Percentiles rank a stretch among this genome's conserved stretches.
phyloP scores from a whole-genome alignment of 257 asterid species.

The Hygrophila difformis region DNA sequence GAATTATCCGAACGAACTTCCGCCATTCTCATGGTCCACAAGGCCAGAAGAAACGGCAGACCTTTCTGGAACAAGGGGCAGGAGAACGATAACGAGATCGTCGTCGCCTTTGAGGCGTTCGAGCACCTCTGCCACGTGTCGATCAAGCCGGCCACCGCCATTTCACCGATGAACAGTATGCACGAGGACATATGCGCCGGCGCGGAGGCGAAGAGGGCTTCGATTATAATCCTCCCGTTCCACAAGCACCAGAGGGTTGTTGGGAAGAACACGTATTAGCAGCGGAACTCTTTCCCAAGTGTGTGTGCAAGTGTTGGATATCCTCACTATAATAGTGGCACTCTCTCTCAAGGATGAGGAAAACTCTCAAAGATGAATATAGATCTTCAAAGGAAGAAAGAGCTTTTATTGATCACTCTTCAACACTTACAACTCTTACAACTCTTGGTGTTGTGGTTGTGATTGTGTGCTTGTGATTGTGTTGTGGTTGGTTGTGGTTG shows the following conservation, averaged over 20 bases:
- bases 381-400: too few species aligned
- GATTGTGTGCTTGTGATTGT: too few species aligned
- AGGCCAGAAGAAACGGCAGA: constrained; percentile 42
- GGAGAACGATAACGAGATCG: constrained; percentile 27
- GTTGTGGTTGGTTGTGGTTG: too few species aligned
- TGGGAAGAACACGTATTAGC: too few species aligned
- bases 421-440: too few species aligned
- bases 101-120: constrained; percentile 46
- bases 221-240: constrained; percentile 39
- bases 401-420: too few species aligned
- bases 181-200: constrained; percentile 37
- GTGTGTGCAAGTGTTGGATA: too few species aligned
- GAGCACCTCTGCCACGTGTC: constrained; percentile 37
- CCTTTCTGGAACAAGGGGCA: constrained; percentile 38
- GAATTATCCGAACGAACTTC: constrained; percentile 56
- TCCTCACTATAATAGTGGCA: too few species aligned
- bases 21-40: constrained; percentile 49
- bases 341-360: too few species aligned
- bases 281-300: too few species aligned
- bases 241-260: constrained; percentile 47
- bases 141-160: constrained; percentile 44
- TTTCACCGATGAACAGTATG: constrained; percentile 40
- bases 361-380: too few species aligned
- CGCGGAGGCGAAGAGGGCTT: constrained; percentile 26
- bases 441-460: too few species aligned